Evolutionary conservation across 225 moss, liverwort and hornwort species (phyloP).

Genomic region (Lunularia cruciata): DNA sequence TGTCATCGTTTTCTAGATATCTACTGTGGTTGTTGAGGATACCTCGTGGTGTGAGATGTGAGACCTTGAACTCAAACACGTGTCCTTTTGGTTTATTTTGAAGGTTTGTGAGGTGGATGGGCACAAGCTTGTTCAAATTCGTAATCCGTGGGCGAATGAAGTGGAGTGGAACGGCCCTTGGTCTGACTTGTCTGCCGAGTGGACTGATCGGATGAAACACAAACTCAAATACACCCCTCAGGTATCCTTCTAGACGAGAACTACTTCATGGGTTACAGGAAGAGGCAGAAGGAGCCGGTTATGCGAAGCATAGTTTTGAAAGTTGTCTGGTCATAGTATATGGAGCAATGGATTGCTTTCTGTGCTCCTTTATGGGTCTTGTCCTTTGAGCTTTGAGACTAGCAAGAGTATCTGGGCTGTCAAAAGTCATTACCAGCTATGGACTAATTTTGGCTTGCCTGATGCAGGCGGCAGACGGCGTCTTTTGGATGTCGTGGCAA

Average conservation of each 20-base stretch:
- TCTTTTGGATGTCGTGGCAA: conserved; percentile 99
- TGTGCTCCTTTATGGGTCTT: too few relatives aligned
- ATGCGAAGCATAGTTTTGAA: neutral
- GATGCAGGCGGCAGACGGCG: conserved; percentile 84
- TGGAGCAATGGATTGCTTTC: too few relatives aligned
- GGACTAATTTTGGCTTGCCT: neutral
- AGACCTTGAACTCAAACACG: neutral
- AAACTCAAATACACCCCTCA: conserved; percentile 96
- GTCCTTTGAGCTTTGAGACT: too few relatives aligned
- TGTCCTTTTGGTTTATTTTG: neutral
- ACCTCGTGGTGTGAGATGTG: too few relatives aligned
- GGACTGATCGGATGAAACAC: conserved; percentile 99
- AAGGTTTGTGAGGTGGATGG: conserved; percentile 98
- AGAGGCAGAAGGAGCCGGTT: too few relatives aligned
- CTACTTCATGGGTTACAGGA: neutral
- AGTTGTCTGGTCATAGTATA: too few relatives aligned
- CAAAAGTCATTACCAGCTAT: too few relatives aligned
- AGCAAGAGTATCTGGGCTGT: too few relatives aligned
- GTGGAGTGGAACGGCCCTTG: conserved; percentile 99
- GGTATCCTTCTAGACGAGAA: conserved; percentile 42
- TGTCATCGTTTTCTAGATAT: too few relatives aligned
- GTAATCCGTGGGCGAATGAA: conserved; percentile 99
- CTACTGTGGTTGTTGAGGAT: too few relatives aligned
- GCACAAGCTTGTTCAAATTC: conserved; percentile 92
- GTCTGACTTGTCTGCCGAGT: conserved; percentile 96